A percentile compares a stretch with the other conserved stretches of the same genome.
These are phyloP conservation scores for Platanus orientalis DNA, from an alignment of 164 flowering plant genomes.

Conservation along the genomic window DNA sequence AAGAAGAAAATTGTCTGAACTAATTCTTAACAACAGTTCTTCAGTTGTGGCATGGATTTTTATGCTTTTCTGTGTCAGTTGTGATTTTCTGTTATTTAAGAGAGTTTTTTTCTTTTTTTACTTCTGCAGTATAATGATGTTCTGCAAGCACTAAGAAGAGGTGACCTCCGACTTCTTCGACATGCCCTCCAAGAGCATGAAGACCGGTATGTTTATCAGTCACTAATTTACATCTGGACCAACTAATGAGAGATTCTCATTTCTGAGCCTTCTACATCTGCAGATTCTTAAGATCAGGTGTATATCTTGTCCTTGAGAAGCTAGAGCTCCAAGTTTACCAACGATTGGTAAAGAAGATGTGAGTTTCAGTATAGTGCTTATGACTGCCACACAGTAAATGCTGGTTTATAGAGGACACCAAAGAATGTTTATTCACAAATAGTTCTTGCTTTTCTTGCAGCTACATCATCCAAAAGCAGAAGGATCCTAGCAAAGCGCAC, in stretches of 20 bases:
- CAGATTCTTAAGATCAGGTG: conserved; percentile 96
- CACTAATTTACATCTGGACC: background rate
- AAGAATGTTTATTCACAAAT: conserved; percentile 1
- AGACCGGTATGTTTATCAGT: conserved; percentile 46
- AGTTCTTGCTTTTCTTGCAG: conserved; percentile 29
- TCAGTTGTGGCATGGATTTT: too few species aligned
- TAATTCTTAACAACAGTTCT: too few species aligned
- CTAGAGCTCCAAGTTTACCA: conserved; percentile 97
- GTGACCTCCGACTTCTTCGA: conserved; percentile 90
- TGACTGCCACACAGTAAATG: background rate
- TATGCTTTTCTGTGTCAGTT: too few species aligned
- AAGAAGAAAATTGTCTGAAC: too few species aligned
- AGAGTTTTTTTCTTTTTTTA: background rate
- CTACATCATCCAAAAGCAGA: conserved; percentile 83
- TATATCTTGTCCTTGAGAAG: conserved; percentile 95
- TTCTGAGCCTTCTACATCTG: conserved; percentile 5
- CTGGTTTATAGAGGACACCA: too few species aligned
- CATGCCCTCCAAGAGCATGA: conserved; percentile 86
- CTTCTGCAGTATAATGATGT: conserved; percentile 58
- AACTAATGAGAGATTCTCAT: background rate
- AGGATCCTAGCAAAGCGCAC: conserved; percentile 87
- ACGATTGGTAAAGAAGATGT: conserved; percentile 93
- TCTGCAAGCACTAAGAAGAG: conserved; percentile 73
- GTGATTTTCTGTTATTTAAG: background rate
- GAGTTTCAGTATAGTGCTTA: conserved; percentile 20